Base-by-base conservation (phyloP, 2,329 filamentous ascomycete species). In the Taxawa tesnikishii region DNA sequence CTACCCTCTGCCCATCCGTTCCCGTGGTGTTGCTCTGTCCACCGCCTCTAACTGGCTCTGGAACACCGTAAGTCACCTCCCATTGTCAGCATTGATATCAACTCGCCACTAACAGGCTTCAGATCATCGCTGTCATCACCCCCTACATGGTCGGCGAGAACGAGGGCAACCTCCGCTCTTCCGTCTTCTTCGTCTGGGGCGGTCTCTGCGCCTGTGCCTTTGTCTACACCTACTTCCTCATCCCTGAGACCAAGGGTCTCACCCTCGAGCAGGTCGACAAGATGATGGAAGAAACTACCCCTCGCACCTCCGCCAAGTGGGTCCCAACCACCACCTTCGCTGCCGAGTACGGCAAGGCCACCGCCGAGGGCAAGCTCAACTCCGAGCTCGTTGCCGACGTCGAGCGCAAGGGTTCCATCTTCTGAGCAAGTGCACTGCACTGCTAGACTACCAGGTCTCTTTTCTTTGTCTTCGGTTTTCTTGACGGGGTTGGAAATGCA, bases 1-100 rank as follows among this genome's bases (percentile, higher is more conserved):
- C 59, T 93, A 81, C 73, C 83, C 84, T 36, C 73, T 93, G 33
- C 83, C 82, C 39, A 88, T 93, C 59, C 81, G 85, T 49, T 81
- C 85, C 25, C 81, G 83, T 44, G 85, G 85, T 63, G 83, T 93
- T 38, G 83, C 72, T 47, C 70, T 93, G 27, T 87, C 83, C 25
- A 92, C 85, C 6, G 81, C 84, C 39, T 84, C 78, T 53, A 92
- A 92, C 72, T 92, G 83, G 83, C 70, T 90, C 41, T 90, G 83
- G 83, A 85, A 64, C 83, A 76, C 56, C 59, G n/a, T 67, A 55
- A 55, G 27, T 35, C 28, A 28, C 31, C 10, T 19, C 31, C 21
- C 33, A 27, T 12, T 27, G n/a, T 27, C 17, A 11, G 7, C 15
- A 9, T 27, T 11, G 13, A 10, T 15, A 15, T 18, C 14, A 6